Evolutionary conservation across 768 basidiomycete genomes (phyloP).

Genomic region (Vishniacozyma victoriae): DNA sequence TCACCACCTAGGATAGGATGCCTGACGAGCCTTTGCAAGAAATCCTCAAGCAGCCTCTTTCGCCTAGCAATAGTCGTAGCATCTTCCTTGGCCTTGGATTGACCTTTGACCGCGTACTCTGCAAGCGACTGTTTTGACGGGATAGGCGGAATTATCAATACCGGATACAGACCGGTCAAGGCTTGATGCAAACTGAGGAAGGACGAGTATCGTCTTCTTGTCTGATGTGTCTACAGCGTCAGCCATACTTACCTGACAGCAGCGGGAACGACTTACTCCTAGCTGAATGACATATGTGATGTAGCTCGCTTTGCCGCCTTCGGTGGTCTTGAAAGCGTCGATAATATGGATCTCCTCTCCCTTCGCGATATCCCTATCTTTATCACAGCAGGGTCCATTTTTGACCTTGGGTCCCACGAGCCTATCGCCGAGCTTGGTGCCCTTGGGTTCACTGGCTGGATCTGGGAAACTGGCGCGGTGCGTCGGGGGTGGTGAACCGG

Average conservation of each 20-base stretch:
- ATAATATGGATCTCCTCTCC: slow-evolving; percentile 55
- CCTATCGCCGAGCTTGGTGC: slow-evolving; percentile 12
- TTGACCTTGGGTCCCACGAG: slow-evolving; percentile 38
- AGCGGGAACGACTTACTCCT: slow-evolving; percentile 57
- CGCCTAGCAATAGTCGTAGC: slow-evolving; percentile 80
- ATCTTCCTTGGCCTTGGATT: slow-evolving; percentile 85
- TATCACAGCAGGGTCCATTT: slow-evolving; percentile 41
- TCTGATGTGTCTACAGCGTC: slow-evolving; percentile 61
- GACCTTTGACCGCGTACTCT: slow-evolving; percentile 89
- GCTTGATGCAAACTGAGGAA: slow-evolving; percentile 86
- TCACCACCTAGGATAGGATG: slow-evolving; percentile 96
- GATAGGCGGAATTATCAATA: slow-evolving; percentile 93
- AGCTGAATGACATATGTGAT: slow-evolving; percentile 89
- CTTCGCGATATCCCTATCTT: slow-evolving; percentile 37
- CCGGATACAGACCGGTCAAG: slow-evolving; percentile 84
- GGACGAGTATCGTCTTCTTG: slow-evolving; percentile 89
- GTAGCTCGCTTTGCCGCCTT: slow-evolving; percentile 81
- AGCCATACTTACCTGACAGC: neutral
- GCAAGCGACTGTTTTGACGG: slow-evolving; percentile 92
- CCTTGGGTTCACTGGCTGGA: slow-evolving; percentile 31
- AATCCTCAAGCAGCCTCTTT: slow-evolving; percentile 91
- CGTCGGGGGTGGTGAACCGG: slow-evolving; percentile 40
- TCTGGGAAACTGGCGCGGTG: slow-evolving; percentile 41
- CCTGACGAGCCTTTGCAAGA: slow-evolving; percentile 77
- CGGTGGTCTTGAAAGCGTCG: slow-evolving; percentile 90